Base-by-base conservation (phyloP, 2,329 filamentous ascomycete genomes). In the Aspergillus japonicus region DNA sequence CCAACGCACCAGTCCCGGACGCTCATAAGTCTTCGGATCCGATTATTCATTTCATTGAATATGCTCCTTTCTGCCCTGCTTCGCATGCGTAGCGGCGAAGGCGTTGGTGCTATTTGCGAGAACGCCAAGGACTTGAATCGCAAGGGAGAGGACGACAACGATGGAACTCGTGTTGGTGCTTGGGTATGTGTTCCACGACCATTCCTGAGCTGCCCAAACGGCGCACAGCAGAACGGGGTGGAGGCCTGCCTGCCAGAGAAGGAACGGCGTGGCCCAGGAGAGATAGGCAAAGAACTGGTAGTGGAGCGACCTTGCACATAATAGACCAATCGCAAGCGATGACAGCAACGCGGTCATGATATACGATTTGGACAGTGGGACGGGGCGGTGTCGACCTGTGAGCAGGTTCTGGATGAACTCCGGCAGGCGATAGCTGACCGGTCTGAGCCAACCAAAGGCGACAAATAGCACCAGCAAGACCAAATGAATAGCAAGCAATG, bases 221-320 rank as follows among this genome's bases (percentile, higher is more conserved):
- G 77, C 78, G 69, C 88, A 88, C 66, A 92, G 85, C 33, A 89
- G 69, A 11, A 89, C 71, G 0, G 89, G 88, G 68, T 89, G 87
- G 61, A 87, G 79, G 1, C 88, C 87, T 57, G 88, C 86, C 69
- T 86, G 86, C 92, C 92, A 97, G 55, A 96, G 83, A 63, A 97
- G 81, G 73, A 91, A 96, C 0, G 93, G 93, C 6, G 91, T 91
- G 14, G 89, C 85, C 93, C 93, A 97, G 29, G 90, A 90, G 61
- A 96, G 84, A 81, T 96, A 96, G 50, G 91, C 87, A 77, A 92
- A 97, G 81, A 97, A 97, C 72, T 97, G 93, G 81, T 96, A 97
- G 79, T 97, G 93, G 68, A 97, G 83, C 57, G 89, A 94, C 59
- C 93, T 84, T 26, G 93, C 93, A 72, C 92, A 96, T 50, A 96